Base-by-base conservation (phyloP, 2,329 filamentous ascomycete species). In the Macrophomina tecta region DNA sequence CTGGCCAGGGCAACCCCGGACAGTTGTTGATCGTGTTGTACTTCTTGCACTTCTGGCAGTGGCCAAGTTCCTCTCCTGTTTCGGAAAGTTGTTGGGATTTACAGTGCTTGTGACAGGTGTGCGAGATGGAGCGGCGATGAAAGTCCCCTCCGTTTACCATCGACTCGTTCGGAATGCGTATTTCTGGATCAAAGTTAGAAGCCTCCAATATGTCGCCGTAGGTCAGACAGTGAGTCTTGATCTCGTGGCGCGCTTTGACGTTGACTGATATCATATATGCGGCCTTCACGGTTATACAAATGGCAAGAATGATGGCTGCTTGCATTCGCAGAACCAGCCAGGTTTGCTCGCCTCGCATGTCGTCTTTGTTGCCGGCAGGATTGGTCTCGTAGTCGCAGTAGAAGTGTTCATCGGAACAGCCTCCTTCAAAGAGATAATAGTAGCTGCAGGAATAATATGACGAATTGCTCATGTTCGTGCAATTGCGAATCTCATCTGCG, bases 101-200 rank as follows among this genome's bases (percentile, higher is more conserved):
- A 69, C 72, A 76, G 60, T 76, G 73, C 60, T 75, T 75, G 64
- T 76, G 75, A 58, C 75, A 77, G 8, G 66, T 72, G 56, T 76
- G 75, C 3, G 68, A 67, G 32, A 69, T 70, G 1, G 64, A 49
- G 60, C 70, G 69, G 28, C 73, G 70, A 60, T 72, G 73, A n/a
- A 67, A 72, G 23, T 76, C 72, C 9, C 69, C 67, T 2, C 73
- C 73, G 46, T 77, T 75, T n/a, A 76, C 74, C 71, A 77, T 72
- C 38, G 74, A 76, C 61, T 76, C 74, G 8, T 71, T 74, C 14
- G 52, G 56, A 18, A 77, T 70, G n/a, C 70, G 71, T 14, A 76
- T 65, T 18, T 76, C 72, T 18, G 70, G 65, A 46, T 75, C 52
- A 4, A 72, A 72, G 3, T 73, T 72, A 9, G 75, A 74, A 14